Conservation (phyloP, 768 basidiomycete genomes). For the Pleurotus tuber-regium region DNA sequence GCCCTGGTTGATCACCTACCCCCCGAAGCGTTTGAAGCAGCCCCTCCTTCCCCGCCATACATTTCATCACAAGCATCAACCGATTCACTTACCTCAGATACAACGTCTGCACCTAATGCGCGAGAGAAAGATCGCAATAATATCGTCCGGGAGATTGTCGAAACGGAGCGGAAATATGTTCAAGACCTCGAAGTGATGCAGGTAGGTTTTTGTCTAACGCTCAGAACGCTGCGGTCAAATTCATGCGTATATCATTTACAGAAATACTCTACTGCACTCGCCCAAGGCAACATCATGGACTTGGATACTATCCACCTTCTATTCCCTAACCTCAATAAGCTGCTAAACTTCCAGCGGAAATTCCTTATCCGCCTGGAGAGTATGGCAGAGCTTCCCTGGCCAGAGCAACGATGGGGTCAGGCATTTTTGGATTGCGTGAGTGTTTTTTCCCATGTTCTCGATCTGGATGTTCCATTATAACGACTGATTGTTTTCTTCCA, state of each 20-base stretch:
- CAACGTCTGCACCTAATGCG: constrained; percentile 45
- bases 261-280: constrained; percentile 87
- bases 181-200: constrained; percentile 96
- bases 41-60: constrained; percentile 56
- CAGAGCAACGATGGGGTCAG: constrained; percentile 84
- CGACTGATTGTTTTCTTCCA: constrained; percentile 8
- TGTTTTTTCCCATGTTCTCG: constrained; percentile 32
- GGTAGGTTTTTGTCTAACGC: constrained; percentile 46
- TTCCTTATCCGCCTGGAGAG: constrained; percentile 90
- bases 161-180: constrained; percentile 95
- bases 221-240: too few species aligned
- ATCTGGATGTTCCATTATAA: constrained; percentile 41
- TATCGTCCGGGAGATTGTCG: constrained; percentile 85
- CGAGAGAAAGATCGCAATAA: constrained; percentile 71
- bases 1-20: constrained; percentile 80
- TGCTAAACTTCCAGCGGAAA: constrained; percentile 94
- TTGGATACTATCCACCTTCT: constrained; percentile 95
- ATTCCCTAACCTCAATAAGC: constrained; percentile 91
- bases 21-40: constrained; percentile 60
- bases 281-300: constrained; percentile 82
- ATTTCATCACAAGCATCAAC: constrained; percentile 56
- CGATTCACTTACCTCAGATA: constrained; percentile 52
- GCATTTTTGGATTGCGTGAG: constrained; percentile 83
- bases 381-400: constrained; percentile 79
- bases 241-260: too few species aligned